Base-by-base conservation (phyloP, 495 filamentous ascomycete species). In the Talaromyces borbonicus region DNA sequence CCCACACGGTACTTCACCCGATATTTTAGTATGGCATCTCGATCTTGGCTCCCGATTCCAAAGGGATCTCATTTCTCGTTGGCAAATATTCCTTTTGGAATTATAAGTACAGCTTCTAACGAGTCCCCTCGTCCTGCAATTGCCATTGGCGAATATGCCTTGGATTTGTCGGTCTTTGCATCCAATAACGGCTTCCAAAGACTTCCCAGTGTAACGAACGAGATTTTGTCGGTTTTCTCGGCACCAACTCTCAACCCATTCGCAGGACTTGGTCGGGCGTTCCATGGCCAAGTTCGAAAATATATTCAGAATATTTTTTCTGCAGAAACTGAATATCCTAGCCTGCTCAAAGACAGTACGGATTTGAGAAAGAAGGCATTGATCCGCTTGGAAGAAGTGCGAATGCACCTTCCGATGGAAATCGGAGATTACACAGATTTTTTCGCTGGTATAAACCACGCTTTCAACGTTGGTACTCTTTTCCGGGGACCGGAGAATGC, bases 351-450 rank as follows among this genome's bases (percentile, higher is more conserved):
- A 50, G 65, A 76, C 15, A 82, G 84, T 51, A 43, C 52, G 0
- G 36, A 52, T 2, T 60, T 83, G 9, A 77, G 74, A 49, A 61
- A 73, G 36, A 55, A 67, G 32, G 71, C 66, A 1, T 59, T 87
- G 4, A 45, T 81, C 15, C 75, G 72, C 0, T 58, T 77, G 35
- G 67, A 74, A 9, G 61, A 73, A 5, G 79, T 89, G 16, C 74
- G 65, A 43, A 84, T 77, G 58, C 85, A 94, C 49, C 59, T 96
- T n/a, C 90, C 90, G 3, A 81, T 97, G 79, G 70, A 73, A 26
- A 88, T 95, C 43, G 84, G 85, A 9, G 88, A 95, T 59, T 97
- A 97, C 64, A 93, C 90, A 8, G 90, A 97, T 65, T 97, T 97
- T 69, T 97, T 87, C 65, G 90, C 84, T n/a, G 90, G 90, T 24